Percentiles rank a stretch among this genome's conserved stretches.
phyloP scores from a whole-genome alignment of 2,329 filamentous ascomycete species.

The Cordyceps pruinosa region DNA sequence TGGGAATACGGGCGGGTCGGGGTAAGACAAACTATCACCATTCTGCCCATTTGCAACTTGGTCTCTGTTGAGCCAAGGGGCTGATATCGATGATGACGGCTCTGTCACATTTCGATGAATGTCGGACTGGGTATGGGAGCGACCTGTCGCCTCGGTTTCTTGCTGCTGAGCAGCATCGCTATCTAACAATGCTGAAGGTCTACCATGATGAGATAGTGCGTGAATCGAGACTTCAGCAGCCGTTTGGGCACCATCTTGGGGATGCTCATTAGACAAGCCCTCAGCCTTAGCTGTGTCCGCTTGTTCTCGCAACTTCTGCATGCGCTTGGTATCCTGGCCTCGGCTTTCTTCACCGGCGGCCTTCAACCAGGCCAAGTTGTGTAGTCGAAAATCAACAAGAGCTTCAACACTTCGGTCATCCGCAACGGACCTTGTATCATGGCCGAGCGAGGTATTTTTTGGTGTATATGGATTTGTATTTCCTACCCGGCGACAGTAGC shows the following conservation, averaged over 20 bases:
- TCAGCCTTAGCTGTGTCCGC: constrained; percentile 52
- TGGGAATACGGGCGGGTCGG: constrained; percentile 41
- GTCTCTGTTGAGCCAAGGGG: constrained; percentile 2
- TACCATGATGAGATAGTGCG: constrained; percentile 1
- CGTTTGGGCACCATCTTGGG: constrained; percentile 22
- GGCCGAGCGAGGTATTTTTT: constrained; percentile 78
- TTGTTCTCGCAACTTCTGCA: constrained; percentile 49
- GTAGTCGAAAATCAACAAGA: constrained; percentile 82
- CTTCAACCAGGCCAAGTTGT: constrained; percentile 79
- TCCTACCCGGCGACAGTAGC: constrained; percentile 59
- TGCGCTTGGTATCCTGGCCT: constrained; percentile 49
- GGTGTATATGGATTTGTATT: constrained; percentile 77
- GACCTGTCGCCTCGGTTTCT: neutral
- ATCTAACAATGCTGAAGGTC: neutral
- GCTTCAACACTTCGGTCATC: constrained; percentile 87
- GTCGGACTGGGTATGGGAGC: neutral
- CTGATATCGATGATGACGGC: neutral
- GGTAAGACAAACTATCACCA: constrained; percentile 33
- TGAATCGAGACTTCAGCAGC: neutral
- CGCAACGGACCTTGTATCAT: constrained; percentile 84
- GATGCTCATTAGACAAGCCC: constrained; percentile 22
- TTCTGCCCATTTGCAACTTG: constrained; percentile 18
- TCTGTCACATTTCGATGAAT: neutral
- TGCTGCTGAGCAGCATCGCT: neutral
- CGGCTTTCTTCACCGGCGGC: constrained; percentile 51